Base-by-base conservation (phyloP, 306 rosid species). In the Gastrolobium bilobum region DNA sequence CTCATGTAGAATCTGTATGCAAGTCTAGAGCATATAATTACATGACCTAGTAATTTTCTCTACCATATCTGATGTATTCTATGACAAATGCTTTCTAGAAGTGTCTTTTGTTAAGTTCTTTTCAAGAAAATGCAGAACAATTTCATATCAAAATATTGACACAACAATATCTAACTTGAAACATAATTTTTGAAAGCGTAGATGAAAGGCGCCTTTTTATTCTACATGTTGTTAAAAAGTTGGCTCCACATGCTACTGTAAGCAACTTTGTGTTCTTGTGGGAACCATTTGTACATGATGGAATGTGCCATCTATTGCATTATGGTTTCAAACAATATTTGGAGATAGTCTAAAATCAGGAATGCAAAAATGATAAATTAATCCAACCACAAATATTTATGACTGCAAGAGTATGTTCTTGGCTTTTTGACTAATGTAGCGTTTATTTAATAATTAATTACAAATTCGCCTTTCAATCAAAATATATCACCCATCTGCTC, bases 1-100 rank as follows among this genome's bases (percentile, higher is more conserved):
- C 37, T 70, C 26, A 39, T 80, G 76, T 80, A 76, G 40, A 75
- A 37, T 43, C 20, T 79, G 71, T 59, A 38, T 54, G 82, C 75
- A 14, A 67, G 76, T 44, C 60, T 33, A 37, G 37, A 62, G 31
- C 60, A 39, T 70, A 33, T 39, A 15, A 34, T 51, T 54, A 44
- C 63, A 26, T 75, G 77, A 46, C 61, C 9, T 39, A 38, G 76
- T 20, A 47, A 47, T 51, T 71, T 56, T 65, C 29, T 52, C 46
- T 63, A 39, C 29, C 13, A 56, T 33, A 10, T 52, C 6, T 4
- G 39, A 29, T 11, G 33, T 50, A 7, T 83, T 46, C 61, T n/a
- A 37, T 1, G 6, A 48, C 33, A 48, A 73, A 30, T 58, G 15
- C 34, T 2, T 57, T 46, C 34, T 60, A 13, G 11, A 14, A 14